A percentile compares a stretch with the other conserved stretches of the same genome.
Conservation (phyloP, 2,329 filamentous ascomycete species). For the Sporothrix schenckii region DNA sequence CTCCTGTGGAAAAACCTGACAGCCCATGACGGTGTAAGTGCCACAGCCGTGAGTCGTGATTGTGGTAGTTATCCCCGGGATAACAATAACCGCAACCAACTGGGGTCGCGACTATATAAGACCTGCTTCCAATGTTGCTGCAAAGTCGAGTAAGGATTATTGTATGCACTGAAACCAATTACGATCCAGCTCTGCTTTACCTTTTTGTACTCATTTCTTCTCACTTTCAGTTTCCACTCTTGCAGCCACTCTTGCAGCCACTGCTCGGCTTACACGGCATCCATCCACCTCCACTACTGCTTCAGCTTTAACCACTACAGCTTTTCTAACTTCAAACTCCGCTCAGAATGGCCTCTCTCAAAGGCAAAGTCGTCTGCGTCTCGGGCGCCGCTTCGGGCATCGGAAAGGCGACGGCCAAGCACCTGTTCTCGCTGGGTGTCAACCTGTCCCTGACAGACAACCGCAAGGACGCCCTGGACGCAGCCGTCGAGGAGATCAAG, state of each 20-base stretch:
- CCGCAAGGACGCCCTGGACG: conserved; percentile 42
- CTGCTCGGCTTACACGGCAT: not conserved
- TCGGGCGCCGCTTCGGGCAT: conserved; percentile 53
- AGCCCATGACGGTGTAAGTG: not conserved
- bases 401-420: conserved; percentile 50
- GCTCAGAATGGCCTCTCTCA: conserved; percentile 15
- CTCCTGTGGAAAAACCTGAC: not conserved
- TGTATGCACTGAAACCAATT: not conserved
- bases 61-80: not conserved
- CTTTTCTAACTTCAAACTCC: not conserved
- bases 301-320: not conserved
- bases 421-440: conserved; percentile 48
- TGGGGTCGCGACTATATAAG: not conserved
- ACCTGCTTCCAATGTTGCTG: not conserved
- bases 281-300: not conserved
- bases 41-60: conserved; percentile 3
- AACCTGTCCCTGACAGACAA: conserved; percentile 51
- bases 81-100: conserved; percentile 14
- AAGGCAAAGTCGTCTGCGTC: conserved; percentile 49
- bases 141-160: not conserved
- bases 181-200: too few species aligned
- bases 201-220: not conserved
- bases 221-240: not conserved
- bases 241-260: too few species aligned
- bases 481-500: conserved; percentile 23